Conservation (phyloP, 2,329 filamentous ascomycete species). For the Cladophialophora immunda region DNA sequence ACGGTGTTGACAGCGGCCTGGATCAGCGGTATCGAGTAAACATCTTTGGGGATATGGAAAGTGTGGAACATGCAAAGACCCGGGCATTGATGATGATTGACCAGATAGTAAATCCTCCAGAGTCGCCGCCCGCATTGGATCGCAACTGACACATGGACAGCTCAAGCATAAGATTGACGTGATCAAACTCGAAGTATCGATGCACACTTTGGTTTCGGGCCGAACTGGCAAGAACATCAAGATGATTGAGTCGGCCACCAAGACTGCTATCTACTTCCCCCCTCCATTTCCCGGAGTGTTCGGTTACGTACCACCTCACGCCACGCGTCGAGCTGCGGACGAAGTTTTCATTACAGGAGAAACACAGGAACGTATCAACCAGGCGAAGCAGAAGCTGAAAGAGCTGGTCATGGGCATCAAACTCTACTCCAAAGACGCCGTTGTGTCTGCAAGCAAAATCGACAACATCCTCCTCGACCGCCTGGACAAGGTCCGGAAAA, state of each 20-base stretch:
- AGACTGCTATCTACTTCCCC: slow-evolving; percentile 97
- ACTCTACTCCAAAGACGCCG: slow-evolving; percentile 89
- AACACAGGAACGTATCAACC: slow-evolving; percentile 80
- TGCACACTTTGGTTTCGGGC: slow-evolving; percentile 92
- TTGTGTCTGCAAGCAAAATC: slow-evolving; percentile 89
- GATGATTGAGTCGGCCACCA: slow-evolving; percentile 92
- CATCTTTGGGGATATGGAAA: slow-evolving; percentile 95
- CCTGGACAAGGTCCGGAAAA: slow-evolving; percentile 95
- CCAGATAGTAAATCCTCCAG: slow-evolving; percentile 71
- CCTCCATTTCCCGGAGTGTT: slow-evolving; percentile 92
- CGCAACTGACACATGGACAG: slow-evolving; percentile 44
- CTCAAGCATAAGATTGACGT: slow-evolving; percentile 72
- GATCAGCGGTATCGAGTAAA: slow-evolving; percentile 91
- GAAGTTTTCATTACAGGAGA: slow-evolving; percentile 97
- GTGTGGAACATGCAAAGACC: slow-evolving; percentile 95
- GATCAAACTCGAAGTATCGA: slow-evolving; percentile 81
- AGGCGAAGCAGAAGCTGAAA: slow-evolving; percentile 90
- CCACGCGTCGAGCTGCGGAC: slow-evolving; percentile 80
- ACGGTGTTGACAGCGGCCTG: slow-evolving; percentile 79
- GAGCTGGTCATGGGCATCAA: slow-evolving; percentile 83
- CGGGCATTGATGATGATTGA: slow-evolving; percentile 97
- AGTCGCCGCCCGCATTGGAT: neutral
- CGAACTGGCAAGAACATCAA: slow-evolving; percentile 98
- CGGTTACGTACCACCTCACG: slow-evolving; percentile 84
- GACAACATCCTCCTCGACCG: slow-evolving; percentile 91